Evolutionary conservation across 345 rosid species (phyloP).

Genomic region (Orychophragmus violaceus): DNA sequence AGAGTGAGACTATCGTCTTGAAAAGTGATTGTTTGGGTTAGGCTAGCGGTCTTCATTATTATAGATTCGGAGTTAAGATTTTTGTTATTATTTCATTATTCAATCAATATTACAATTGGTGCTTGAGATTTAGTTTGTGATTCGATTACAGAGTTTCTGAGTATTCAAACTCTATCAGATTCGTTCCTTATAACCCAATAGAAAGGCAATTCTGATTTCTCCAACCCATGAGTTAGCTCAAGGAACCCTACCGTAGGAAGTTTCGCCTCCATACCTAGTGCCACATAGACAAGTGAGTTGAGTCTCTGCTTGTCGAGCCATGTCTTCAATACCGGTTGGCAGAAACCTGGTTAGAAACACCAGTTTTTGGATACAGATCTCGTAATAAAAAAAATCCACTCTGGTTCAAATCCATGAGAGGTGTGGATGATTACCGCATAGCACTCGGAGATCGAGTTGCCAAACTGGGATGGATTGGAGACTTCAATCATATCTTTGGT

Average conservation of each 20-base stretch:
- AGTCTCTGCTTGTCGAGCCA: slow-evolving; percentile 38
- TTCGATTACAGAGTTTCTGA: no score
- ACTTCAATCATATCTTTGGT: slow-evolving; percentile 29
- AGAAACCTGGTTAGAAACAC: slow-evolving; percentile 41
- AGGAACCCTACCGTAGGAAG: slow-evolving; percentile 24
- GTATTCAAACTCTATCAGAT: no score
- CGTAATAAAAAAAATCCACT: slow-evolving; percentile 39
- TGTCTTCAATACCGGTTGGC: slow-evolving; percentile 24
- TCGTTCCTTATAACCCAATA: slow-evolving; percentile 40
- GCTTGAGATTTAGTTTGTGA: no score
- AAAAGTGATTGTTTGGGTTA: no score
- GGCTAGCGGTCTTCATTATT: no score
- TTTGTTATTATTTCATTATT: no score
- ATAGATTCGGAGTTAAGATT: no score
- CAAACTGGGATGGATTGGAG: slow-evolving; percentile 14
- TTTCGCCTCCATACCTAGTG: slow-evolving; percentile 39
- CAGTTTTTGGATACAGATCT: slow-evolving; percentile 29
- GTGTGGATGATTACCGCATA: slow-evolving; percentile 39
- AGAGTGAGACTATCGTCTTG: no score
- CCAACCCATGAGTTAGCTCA: slow-evolving; percentile 42
- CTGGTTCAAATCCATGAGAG: slow-evolving; percentile 41
- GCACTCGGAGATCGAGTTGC: slow-evolving; percentile 20
- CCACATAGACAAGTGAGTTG: neutral
- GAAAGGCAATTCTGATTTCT: slow-evolving; percentile 38
- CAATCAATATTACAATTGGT: no score